Base-by-base conservation (phyloP, 1,139 yeast genomes). In the Suhomyces choctaworum region DNA sequence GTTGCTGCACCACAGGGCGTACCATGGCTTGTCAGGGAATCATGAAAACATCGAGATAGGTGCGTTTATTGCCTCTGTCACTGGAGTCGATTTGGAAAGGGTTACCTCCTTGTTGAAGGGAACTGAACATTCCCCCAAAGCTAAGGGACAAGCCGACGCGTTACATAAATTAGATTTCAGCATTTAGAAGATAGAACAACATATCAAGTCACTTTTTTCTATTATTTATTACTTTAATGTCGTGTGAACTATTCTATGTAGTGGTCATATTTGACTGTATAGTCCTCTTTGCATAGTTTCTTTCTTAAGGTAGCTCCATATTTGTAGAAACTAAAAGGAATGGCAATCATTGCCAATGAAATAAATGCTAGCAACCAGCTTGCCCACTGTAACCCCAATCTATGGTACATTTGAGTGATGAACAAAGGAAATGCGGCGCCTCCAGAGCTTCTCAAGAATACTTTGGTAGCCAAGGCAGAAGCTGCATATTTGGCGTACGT, bases 391-490 rank as follows among this genome's bases (percentile, higher is more conserved):
- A 82, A 68, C 3, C 94, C 94, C 47, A 86, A 64, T 29, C 70
- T 73, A 46, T 75, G 72, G 56, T 85, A 86, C 94, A 86, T 83
- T 58, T 82, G 90, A 22, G 83, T 78, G n/a, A 82, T 76, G 52
- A 90, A 90, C 41, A 90, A 67, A 23, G 97, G 97, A 76, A 90
- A 89, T 0, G 89, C 90, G 24, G 90, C 94, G 63, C 94, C 94
- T 54, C 90, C 90, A 22, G 86, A 80, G 42, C 90, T 80, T 68
- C 98, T 80, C 52, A 90, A 66, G 53, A 88, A 86, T 22, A 87
- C 95, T 60, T 87, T 87, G 11, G 96, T 88, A 9, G 96, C 95
- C 47, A 88, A 70, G 0, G 96, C 96, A 37, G 88, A 78, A 10
- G 96, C 95, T n/a, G 96, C 95, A 52, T 76, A 85, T 52, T 81